Evolutionary conservation across 2,329 filamentous ascomycete genomes (phyloP).

Genomic region (Venturia effusa): DNA sequence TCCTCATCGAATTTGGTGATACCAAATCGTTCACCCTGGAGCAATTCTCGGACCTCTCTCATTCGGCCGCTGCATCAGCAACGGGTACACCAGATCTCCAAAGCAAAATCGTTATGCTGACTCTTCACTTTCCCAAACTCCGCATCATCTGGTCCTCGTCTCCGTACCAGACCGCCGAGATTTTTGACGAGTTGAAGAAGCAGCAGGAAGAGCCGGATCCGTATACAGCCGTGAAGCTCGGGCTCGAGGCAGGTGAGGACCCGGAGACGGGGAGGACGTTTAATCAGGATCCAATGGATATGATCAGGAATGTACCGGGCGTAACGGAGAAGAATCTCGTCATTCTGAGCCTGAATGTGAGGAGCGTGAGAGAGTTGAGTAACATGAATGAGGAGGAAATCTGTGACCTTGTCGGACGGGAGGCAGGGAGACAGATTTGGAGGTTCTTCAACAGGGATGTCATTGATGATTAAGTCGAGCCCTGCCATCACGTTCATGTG

Average conservation of each 20-base stretch:
- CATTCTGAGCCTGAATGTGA: constrained; percentile 59
- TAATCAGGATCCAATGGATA: constrained; percentile 42
- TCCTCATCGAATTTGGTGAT: constrained; percentile 95
- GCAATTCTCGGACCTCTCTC: constrained; percentile 36
- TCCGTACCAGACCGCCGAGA: constrained; percentile 93
- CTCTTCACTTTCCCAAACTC: constrained; percentile 79
- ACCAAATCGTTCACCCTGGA: constrained; percentile 93
- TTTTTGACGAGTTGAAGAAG: constrained; percentile 87
- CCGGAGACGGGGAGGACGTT: constrained; percentile 11
- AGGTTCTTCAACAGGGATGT: constrained; percentile 67
- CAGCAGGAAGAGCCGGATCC: constrained; percentile 86
- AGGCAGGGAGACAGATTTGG: constrained; percentile 64
- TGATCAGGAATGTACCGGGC: constrained; percentile 76
- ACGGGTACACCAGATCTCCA: constrained; percentile 63
- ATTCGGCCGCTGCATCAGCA: constrained; percentile 40
- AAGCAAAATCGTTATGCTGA: constrained; percentile 82
- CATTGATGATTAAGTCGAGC: constrained; percentile 4
- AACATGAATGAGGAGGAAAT: constrained; percentile 74
- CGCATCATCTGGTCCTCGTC: constrained; percentile 89
- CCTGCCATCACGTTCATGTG: not conserved
- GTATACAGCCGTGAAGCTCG: constrained; percentile 71
- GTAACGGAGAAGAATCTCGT: constrained; percentile 70
- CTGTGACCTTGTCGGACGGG: constrained; percentile 62
- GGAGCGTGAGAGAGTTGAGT: constrained; percentile 70
- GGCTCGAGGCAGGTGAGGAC: constrained; percentile 51